These are phyloP conservation scores for Gnetum montanum DNA, from an alignment of 75 land plant genomes.

Conservation along the genomic window DNA sequence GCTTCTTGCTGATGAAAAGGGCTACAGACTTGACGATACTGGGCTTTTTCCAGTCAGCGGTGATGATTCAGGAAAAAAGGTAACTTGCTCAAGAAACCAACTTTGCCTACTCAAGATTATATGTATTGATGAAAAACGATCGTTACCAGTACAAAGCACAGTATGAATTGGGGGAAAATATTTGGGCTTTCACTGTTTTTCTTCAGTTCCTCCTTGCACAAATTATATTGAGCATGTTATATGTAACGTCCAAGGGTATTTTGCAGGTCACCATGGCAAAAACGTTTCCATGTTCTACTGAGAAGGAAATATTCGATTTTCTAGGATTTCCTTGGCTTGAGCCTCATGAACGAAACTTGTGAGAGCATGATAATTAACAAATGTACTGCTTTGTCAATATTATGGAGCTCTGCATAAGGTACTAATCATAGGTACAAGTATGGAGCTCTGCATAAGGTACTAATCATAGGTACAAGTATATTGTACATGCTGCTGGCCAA, in stretches of 20 bases:
- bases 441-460: no score
- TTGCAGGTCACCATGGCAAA: slow-evolving; percentile 28
- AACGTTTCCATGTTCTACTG: slow-evolving; percentile 50
- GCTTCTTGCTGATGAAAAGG: slow-evolving; percentile 77
- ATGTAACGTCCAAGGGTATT: not conserved
- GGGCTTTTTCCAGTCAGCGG: slow-evolving; percentile 61
- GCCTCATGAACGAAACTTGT: slow-evolving; percentile 84
- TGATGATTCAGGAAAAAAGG: slow-evolving; percentile 53
- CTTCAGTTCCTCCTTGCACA: not conserved
- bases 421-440: no score
- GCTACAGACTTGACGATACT: slow-evolving; percentile 87
- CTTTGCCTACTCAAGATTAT: no score
- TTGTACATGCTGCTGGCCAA: no score
- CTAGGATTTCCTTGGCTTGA: slow-evolving; percentile 92
- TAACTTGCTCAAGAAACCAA: no score
- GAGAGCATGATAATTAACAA: no score
- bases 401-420: no score
- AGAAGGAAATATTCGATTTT: slow-evolving; percentile 77
- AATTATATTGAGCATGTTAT: not conserved
- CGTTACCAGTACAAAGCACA: not conserved
- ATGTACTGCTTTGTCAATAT: no score
- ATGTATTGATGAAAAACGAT: not conserved
- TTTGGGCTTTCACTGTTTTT: not conserved
- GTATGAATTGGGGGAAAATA: no score
- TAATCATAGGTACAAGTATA: no score